Conservation (phyloP, 2,329 filamentous ascomycete species). For the Xylaria sp. region DNA sequence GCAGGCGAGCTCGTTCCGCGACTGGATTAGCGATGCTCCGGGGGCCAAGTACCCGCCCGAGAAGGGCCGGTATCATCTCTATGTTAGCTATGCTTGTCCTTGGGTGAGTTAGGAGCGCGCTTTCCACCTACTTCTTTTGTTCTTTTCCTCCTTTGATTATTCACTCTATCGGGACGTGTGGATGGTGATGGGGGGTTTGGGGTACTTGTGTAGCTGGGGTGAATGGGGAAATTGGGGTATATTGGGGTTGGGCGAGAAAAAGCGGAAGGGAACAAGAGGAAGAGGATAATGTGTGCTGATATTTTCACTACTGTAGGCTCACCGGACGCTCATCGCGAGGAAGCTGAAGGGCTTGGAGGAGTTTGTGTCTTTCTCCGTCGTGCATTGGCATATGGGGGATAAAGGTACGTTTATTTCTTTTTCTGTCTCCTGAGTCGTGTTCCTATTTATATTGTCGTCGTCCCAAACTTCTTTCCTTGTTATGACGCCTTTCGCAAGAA, state of each 20-base stretch:
- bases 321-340: conserved; percentile 85
- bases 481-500: not conserved
- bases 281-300: conserved; percentile 4
- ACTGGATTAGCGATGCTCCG: conserved; percentile 77
- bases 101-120: conserved; percentile 66
- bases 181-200: too few species aligned
- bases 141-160: not conserved
- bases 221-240: not conserved
- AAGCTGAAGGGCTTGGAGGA: conserved; percentile 93
- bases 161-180: too few species aligned
- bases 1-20: conserved; percentile 83
- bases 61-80: conserved; percentile 92
- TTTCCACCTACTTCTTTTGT: not conserved
- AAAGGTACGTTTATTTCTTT: conserved; percentile 54
- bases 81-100: conserved; percentile 92
- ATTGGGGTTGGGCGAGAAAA: not conserved
- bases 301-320: conserved; percentile 61
- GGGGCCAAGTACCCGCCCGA: conserved; percentile 84
- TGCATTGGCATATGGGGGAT: conserved; percentile 87
- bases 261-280: not conserved
- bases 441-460: not conserved
- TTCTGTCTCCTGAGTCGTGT: not conserved
- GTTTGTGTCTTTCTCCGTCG: conserved; percentile 80
- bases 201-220: too few species aligned
- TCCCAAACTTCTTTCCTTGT: not conserved